Evolutionary conservation across 768 basidiomycete species (phyloP), one percentile per base, ranked within the genome.

Genomic region (Cystoderma amianthinum): DNA sequence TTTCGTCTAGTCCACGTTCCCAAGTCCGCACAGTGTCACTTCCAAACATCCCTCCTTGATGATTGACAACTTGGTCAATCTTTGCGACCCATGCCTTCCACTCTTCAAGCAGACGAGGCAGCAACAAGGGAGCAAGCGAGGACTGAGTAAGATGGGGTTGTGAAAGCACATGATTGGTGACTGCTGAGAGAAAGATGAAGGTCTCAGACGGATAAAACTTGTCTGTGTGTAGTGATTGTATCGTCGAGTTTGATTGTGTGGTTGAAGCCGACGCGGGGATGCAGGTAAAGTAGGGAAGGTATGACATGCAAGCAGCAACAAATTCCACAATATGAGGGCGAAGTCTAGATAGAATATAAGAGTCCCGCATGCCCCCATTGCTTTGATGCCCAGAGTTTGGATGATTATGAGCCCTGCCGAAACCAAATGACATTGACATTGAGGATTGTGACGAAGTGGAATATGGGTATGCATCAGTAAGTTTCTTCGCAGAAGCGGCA

Each of bases 261-360:
- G 43, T 50, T 40, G 52, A 53, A 48, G 51, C 49, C 19, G 61
- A 42, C 32, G 52, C 41, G 11, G 70, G 55, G 39, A 74, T 58
- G 49, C 75, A 81, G 16, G 87, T 84, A 56, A 92, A 92, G 56
- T 92, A 91, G 2, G 85, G 86, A 36, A 91, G 76, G 56, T 91
- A 92, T 4, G 89, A 83, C 57, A 80, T 72, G 58, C 77, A 85
- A 21, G 82, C 76, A 2, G 88, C 74, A 21, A 82, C 79, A 49
- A 87, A 92, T 39, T 90, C 88, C 39, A 70, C 63, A 38, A 90
- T 78, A 58, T 83, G 80, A 12, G 84, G 82, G 36, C 82, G 76
- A 13, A 92, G 66, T 41, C 89, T 74, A 13, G 81, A 85, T 28
- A 79, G 61, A 48, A 91, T 72, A 57, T 92, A 92, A 4, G 81